Base-by-base conservation (phyloP, 2,329 filamentous ascomycete genomes). In the Aspergillus sojae region DNA sequence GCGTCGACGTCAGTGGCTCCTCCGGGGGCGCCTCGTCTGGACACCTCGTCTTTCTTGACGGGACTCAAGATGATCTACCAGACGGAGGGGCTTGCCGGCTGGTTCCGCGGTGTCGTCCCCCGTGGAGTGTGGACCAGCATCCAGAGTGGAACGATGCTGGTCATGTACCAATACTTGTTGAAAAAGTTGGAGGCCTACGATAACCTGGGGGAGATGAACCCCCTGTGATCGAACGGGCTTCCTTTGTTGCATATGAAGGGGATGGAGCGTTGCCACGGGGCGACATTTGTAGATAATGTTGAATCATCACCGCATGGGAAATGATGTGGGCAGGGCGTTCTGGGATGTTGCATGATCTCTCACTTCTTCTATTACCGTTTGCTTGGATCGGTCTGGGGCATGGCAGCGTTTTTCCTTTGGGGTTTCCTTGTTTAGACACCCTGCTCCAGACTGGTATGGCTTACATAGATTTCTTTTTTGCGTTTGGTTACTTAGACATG, bases 121-220 rank as follows among this genome's bases (percentile, higher is more conserved):
- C 88, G 95, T 60, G 90, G 90, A 62, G 92, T 98, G 16, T 99
- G 95, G 95, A 99, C 95, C 26, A 97, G 94, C 73, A 92, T 98
- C 62, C 95, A 99, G 82, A 97, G 92, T 74, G 92, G 94, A 48
- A 96, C 93, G 68, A 98, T 98, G 94, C 83, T 98, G 75, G 94
- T 98, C 71, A 83, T 97, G 77, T 98, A 98, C 78, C 94, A 98
- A 81, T 91, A 89, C 64, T 83, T 98, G 61, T 80, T 98, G 74
- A 89, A 91, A 72, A 88, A 89, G 78, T 85, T 98, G 68, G 91
- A 94, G 63, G 70, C 79, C n/a, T 80, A 83, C 70, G 79, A 75
- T 50, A 62, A 58, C n/a, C 36, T 64, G 11, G 68, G 70, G 30
- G 75, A 74, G 58, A 48, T 68, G 32, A 59, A 53, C 21, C 65